Evolutionary conservation across 192 early-diverging fungal species (phyloP).

Genomic region (Entomortierella lignicola): DNA sequence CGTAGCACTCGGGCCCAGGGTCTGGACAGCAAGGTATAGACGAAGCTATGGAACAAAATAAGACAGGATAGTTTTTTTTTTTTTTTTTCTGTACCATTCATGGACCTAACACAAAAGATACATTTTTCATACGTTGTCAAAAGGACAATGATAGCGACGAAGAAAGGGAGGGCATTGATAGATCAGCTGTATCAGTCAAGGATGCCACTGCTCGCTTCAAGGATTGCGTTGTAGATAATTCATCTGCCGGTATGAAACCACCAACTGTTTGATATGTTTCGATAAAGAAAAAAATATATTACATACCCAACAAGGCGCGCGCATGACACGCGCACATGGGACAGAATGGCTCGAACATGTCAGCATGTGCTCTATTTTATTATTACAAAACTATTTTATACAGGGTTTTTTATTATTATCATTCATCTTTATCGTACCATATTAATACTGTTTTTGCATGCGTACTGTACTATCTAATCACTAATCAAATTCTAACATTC

Average conservation of each 20-base stretch:
- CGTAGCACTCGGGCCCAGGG: conserved; percentile 19
- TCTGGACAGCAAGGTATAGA: conserved; percentile 42
- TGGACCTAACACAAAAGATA: not conserved
- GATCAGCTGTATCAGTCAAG: conserved; percentile 61
- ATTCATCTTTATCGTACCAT: not conserved
- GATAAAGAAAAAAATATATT: not conserved
- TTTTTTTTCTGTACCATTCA: no score
- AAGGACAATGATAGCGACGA: conserved; percentile 62
- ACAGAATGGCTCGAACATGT: not conserved
- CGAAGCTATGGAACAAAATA: no score
- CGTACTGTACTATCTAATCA: no score
- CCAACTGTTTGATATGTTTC: not conserved
- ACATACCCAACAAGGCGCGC: not conserved
- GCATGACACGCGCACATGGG: conserved; percentile 10
- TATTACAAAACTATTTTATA: no score
- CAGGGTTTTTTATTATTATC: not conserved
- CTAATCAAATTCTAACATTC: no score
- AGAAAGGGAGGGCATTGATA: conserved; percentile 69
- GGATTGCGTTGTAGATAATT: conserved; percentile 60
- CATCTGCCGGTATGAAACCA: conserved; percentile 60
- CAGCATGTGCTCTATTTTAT: not conserved
- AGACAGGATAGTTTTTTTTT: not conserved
- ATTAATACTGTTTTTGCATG: not conserved
- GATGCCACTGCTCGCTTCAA: conserved; percentile 71
- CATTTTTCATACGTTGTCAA: not conserved